phyloP scores from a whole-genome alignment of 1,284 basidiomycete species.

The Ceratobasidium sp. region DNA sequence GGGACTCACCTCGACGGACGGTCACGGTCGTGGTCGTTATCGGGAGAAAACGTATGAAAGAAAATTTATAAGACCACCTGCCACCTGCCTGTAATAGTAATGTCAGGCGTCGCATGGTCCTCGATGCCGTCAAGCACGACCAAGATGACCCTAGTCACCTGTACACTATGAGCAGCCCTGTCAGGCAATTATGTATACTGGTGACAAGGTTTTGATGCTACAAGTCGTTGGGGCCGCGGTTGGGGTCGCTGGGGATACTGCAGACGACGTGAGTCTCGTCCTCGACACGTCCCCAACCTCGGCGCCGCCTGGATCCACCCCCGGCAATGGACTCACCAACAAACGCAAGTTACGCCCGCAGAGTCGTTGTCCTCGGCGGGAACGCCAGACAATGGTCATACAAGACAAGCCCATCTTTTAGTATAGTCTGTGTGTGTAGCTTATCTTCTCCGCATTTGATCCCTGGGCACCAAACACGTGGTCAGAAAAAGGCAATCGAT shows the following conservation, averaged over 20 bases:
- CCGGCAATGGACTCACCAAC: not conserved
- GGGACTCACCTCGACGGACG: conserved; percentile 24
- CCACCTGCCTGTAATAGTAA: conserved; percentile 43
- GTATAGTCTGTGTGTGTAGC: conserved; percentile 33
- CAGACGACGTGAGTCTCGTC: not conserved
- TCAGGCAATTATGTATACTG: not conserved
- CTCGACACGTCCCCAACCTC: not conserved
- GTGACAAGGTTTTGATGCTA: not conserved
- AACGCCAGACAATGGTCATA: not conserved
- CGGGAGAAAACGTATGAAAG: conserved; percentile 25
- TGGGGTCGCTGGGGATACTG: not conserved
- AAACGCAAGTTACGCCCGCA: not conserved
- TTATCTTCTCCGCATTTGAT: conserved; percentile 41
- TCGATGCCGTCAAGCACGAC: conserved; percentile 42
- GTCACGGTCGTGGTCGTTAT: conserved; percentile 22
- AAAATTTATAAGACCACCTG: conserved; percentile 39
- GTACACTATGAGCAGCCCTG: not conserved
- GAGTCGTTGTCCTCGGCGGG: not conserved
- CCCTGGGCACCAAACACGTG: conserved; percentile 24
- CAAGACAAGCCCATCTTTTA: conserved; percentile 40
- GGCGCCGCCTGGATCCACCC: not conserved
- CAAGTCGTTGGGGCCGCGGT: not conserved
- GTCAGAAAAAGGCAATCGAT: conserved; percentile 40
- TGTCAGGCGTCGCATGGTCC: conserved; percentile 30
- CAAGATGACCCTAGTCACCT: conserved; percentile 18